A percentile compares a stretch with the other conserved stretches of the same genome.
Evolutionary conservation across 352 stramenopile genomes (phyloP).

Genomic region (Globisporangium cederbergense): DNA sequence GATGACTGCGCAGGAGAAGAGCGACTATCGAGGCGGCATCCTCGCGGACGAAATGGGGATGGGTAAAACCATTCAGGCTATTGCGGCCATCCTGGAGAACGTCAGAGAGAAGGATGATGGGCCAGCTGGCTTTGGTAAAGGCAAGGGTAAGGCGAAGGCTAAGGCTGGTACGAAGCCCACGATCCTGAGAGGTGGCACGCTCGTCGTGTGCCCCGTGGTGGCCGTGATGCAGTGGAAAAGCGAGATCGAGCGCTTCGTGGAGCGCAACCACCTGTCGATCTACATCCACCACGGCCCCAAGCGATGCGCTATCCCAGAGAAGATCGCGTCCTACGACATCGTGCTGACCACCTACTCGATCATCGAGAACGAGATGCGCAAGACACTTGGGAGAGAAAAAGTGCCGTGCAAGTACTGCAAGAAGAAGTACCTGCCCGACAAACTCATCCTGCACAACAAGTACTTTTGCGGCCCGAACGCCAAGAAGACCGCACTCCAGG

Average conservation of each 20-base stretch:
- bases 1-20: conserved; percentile 92
- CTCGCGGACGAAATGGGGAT: conserved; percentile 98
- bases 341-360: conserved; percentile 99
- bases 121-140: neutral
- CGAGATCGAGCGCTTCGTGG: conserved; percentile 92
- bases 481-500: conserved; percentile 91
- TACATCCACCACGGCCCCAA: conserved; percentile 96
- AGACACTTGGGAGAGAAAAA: conserved; percentile 69
- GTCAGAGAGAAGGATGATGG: conserved; percentile 26
- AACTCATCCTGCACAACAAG: conserved; percentile 93
- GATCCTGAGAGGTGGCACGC: conserved; percentile 74
- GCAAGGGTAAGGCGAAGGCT: conserved; percentile 3
- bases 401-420: conserved; percentile 95
- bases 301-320: conserved; percentile 46
- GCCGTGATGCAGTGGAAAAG: conserved; percentile 94
- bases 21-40: conserved; percentile 91
- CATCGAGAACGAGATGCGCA: conserved; percentile 89
- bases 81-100: conserved; percentile 95
- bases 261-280: conserved; percentile 88
- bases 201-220: conserved; percentile 97
- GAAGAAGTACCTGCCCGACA: conserved; percentile 90
- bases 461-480: conserved; percentile 98
- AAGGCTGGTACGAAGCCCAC: conserved; percentile 5
- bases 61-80: conserved; percentile 98
- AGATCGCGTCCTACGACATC: conserved; percentile 95